Base-by-base conservation (phyloP, 345 rosid species). In the Salix exigua region DNA sequence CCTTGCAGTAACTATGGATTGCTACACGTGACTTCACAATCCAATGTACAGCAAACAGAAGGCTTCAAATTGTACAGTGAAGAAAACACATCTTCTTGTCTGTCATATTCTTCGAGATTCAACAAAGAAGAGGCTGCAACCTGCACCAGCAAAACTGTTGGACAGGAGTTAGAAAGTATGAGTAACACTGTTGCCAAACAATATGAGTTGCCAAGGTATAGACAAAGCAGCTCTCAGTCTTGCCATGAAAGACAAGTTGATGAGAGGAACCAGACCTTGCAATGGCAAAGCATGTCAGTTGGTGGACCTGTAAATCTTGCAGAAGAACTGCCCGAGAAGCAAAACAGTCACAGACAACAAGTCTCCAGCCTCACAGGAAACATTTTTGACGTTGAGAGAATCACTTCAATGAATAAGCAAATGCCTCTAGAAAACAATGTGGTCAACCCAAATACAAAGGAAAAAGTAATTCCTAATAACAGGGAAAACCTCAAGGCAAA, bases 71-170 rank as follows among this genome's bases (percentile, higher is more conserved):
- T 75, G 66, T 71, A 74, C 66, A 82, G 79, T 51, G 86, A 83
- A 79, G 92, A 89, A 73, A 78, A 82, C 78, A 81, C 78, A 64
- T 78, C 85, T 81, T 85, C 89, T 70, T 77, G 81, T 86, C 81
- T 82, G 73, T 79, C 92, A 73, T 72, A 81, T 64, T 76, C 86
- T 82, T 80, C 87, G 18, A 84, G 75, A 78, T 72, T 67, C 65
- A 68, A 61, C 46, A 73, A 70, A 51, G 83, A 80, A 74, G 85
- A 79, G 67, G 81, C 77, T 75, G 75, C 72, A 71, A 80, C 74
- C 53, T 75, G 33, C 75, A 67, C 74, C 16, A 70, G 73, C 68
- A 73, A 78, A 73, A 73, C 62, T 70, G 28, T 66, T 35, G 78
- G 69, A 83, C 80, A 85, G 66, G 70, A 48, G 60, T 72, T 68